phyloP scores from a whole-genome alignment of 2,329 filamentous ascomycete genomes.

The Harringtonia aguacate region DNA sequence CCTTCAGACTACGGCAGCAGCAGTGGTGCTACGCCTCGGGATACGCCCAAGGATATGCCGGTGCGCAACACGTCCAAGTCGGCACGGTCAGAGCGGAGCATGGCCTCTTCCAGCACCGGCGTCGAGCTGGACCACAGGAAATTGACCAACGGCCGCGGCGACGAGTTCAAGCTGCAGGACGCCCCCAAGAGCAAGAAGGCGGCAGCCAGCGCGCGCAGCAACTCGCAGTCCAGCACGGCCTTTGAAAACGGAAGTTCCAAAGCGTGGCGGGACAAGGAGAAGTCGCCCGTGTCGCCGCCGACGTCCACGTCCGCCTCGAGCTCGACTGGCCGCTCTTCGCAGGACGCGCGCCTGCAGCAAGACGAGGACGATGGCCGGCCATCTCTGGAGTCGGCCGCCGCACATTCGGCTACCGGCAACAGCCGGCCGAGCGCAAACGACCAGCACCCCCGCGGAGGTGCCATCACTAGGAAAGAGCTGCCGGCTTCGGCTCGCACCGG shows the following conservation, averaged over 20 bases:
- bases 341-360: conserved; percentile 41
- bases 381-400: conserved; percentile 27
- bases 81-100: conserved; percentile 22
- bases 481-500: conserved; percentile 30
- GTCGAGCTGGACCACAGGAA: conserved; percentile 28
- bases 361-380: conserved; percentile 37
- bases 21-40: background rate
- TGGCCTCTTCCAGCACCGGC: conserved; percentile 20
- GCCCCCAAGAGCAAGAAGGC: conserved; percentile 55
- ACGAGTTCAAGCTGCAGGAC: conserved; percentile 72
- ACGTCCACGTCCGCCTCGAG: conserved; percentile 17
- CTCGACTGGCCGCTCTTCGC: conserved; percentile 40
- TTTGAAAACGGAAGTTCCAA: conserved; percentile 26
- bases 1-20: conserved; percentile 51
- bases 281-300: conserved; percentile 15
- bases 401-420: conserved; percentile 22
- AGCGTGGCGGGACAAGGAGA: conserved; percentile 25
- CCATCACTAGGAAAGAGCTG: conserved; percentile 56
- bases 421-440: conserved; percentile 25
- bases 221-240: conserved; percentile 30
- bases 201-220: conserved; percentile 26
- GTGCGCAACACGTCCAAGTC: conserved; percentile 38
- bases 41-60: conserved; percentile 36
- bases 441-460: conserved; percentile 35
- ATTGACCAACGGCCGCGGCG: conserved; percentile 28